Base-by-base conservation (phyloP, 2,329 filamentous ascomycete species). In the Madurella fahalii region DNA sequence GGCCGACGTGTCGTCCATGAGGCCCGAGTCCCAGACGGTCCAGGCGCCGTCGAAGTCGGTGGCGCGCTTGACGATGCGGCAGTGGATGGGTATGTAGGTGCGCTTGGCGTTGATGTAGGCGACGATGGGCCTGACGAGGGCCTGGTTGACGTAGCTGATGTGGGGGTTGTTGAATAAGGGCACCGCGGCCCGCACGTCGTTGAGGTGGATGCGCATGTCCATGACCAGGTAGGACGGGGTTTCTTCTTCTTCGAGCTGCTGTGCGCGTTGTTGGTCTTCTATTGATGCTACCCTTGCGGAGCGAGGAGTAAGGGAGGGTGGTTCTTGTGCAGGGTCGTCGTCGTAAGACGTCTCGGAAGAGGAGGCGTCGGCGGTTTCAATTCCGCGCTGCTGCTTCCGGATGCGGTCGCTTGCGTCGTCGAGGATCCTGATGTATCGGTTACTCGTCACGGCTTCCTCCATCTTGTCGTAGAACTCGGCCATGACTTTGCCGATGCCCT, bases 401-500 rank as follows among this genome's bases (percentile, higher is more conserved):
- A 51, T 53, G 16, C 58, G 58, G 8, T 48, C 46, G n/a, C 65
- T 65, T 47, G 71, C 74, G 46, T 76, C 78, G 56, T 82, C 81
- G 5, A 85, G 72, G 48, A 86, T 78, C 41, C 76, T 76, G 18
- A 81, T 70, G 60, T 88, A 85, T 30, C 85, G 82, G 66, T 90
- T 90, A 25, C 87, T 84, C 1, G 86, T 90, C 18, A 97, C 91
- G 0, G 91, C 91, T 42, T 94, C 91, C 72, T 99, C 94, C 67
- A 99, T 83, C 58, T 90, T 89, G 69, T 97, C 93, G 71, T 97
- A 97, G 65, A 99, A 92, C 67, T 96, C 92, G n/a, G 88, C 86
- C 81, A 99, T 89, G 44, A 96, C 91, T 69, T 96, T 96, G 20
- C 87, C 87, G 53, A 99, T 86, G 59, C 92, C 89, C 58, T 93